Base-by-base conservation (phyloP, 139 green algal genomes). In the Chlorella sp. region DNA sequence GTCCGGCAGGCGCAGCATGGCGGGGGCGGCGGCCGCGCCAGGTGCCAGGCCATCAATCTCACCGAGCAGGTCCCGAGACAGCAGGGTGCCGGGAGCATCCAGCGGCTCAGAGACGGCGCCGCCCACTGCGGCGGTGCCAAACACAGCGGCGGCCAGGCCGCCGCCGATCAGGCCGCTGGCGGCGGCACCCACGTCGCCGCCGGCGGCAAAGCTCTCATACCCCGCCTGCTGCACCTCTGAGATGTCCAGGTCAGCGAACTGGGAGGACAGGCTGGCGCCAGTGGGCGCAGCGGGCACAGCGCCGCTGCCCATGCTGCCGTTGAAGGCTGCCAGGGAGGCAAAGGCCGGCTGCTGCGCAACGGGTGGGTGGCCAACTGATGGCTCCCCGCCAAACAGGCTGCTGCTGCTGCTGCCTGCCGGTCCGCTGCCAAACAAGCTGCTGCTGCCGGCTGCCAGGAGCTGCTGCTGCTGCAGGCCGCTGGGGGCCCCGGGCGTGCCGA, bases 11-110 rank as follows among this genome's bases (percentile, higher is more conserved):
- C 41, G 70, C 72, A 78, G 65, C 70, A 55, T 25, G 6, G 13
- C 80, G 2, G 65, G n/a, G 32, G 64, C 69, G 5, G 21, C 84
- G 16, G 23, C 39, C 13, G 39, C 62, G 23, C 30, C 16, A 7
- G 57, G 41, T 32, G 21, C 36, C 36, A 82, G 3, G 26, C 85
- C 85, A 2, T 74, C 85, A 71, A 89, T 88, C 80, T 85, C 80
- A 1, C 85, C 85, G 64, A 89, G 81, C 64, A 89, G 80, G 56
- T 89, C 85, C 12, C 51, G 70, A 5, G 85, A 88, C 20, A 89
- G 85, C 60, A 89, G 74, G 44, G 34, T 47, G 2, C 76, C 60
- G 4, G 47, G 55, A 15, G 25, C 12, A 26, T 87, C 85, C 38
- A 65, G 73, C 5, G 62, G n/a, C 55, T 85, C 72, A 20, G 44